Conservation (phyloP, 2,329 filamentous ascomycete genomes). For the Truncatella angustata region DNA sequence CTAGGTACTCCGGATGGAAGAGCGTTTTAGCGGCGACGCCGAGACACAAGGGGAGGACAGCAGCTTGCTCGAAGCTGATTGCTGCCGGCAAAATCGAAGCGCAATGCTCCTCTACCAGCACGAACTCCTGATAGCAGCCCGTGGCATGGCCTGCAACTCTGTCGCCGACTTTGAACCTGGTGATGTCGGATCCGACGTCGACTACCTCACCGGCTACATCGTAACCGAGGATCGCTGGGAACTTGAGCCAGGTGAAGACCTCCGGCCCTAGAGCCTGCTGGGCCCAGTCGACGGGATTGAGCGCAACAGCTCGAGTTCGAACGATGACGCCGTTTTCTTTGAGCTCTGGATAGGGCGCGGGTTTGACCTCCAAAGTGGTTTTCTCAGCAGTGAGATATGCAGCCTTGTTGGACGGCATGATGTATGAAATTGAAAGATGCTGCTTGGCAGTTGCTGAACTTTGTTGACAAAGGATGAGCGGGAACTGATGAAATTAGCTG, state of each 20-base stretch:
- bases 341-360: background rate
- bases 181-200: conserved; percentile 16
- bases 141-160: conserved; percentile 16
- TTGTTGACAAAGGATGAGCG: no score
- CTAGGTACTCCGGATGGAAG: conserved; percentile 9
- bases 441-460: no score
- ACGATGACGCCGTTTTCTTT: conserved; percentile 1
- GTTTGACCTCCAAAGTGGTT: background rate
- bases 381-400: background rate
- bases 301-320: conserved; percentile 2
- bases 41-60: conserved; percentile 15
- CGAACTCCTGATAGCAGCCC: conserved; percentile 14
- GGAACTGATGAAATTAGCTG: no score
- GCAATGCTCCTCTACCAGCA: background rate
- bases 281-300: conserved; percentile 12
- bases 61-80: conserved; percentile 13
- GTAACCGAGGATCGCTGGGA: conserved; percentile 23
- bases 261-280: background rate
- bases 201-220: conserved; percentile 25
- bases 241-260: conserved; percentile 18
- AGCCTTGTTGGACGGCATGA: background rate
- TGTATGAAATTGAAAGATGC: no score
- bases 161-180: conserved; percentile 23
- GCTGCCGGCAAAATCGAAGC: conserved; percentile 11
- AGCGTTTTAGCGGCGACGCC: conserved; percentile 15